Percentiles rank a stretch among this genome's conserved stretches.
phyloP scores from a whole-genome alignment of 306 rosid genomes.

The Morella rubra region DNA sequence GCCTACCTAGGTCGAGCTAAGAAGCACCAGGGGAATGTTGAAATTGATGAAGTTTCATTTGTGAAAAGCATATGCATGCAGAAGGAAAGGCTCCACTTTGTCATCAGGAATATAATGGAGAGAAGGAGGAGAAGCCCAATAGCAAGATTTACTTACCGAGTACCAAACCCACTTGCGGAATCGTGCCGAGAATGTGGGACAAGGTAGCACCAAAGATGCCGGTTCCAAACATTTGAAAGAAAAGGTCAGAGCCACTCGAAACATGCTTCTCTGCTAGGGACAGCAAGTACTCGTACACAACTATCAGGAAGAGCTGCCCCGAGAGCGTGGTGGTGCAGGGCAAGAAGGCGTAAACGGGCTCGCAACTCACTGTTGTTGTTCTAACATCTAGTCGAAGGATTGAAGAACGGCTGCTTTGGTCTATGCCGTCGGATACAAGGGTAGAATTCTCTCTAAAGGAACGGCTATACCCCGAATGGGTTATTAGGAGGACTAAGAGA shows the following conservation, averaged over 20 bases:
- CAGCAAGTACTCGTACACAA: constrained; percentile 37
- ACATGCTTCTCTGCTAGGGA: constrained; percentile 26
- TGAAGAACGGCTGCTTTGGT: not conserved
- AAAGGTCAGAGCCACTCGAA: constrained; percentile 29
- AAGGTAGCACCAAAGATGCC: constrained; percentile 38
- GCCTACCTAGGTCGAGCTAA: too few relatives aligned
- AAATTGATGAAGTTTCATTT: too few relatives aligned
- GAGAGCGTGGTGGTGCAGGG: constrained; percentile 37
- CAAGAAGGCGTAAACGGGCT: constrained; percentile 36
- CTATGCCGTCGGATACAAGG: constrained; percentile 13
- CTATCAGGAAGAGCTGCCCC: constrained; percentile 37
- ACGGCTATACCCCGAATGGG: constrained; percentile 22
- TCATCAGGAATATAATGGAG: not conserved
- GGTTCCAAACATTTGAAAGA: constrained; percentile 37
- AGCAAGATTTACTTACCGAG: constrained; percentile 25
- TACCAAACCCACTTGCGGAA: constrained; percentile 34
- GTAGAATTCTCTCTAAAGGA: not conserved
- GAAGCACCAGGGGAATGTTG: too few relatives aligned
- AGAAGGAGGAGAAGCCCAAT: not conserved
- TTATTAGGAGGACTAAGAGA: constrained; percentile 10
- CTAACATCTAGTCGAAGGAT: not conserved
- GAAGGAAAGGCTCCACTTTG: not conserved
- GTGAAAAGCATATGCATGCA: not conserved
- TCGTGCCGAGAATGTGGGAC: constrained; percentile 33
- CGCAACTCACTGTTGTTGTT: constrained; percentile 40